Evolutionary conservation across 768 basidiomycete genomes (phyloP).

Genomic region (Mycena kentingensis): DNA sequence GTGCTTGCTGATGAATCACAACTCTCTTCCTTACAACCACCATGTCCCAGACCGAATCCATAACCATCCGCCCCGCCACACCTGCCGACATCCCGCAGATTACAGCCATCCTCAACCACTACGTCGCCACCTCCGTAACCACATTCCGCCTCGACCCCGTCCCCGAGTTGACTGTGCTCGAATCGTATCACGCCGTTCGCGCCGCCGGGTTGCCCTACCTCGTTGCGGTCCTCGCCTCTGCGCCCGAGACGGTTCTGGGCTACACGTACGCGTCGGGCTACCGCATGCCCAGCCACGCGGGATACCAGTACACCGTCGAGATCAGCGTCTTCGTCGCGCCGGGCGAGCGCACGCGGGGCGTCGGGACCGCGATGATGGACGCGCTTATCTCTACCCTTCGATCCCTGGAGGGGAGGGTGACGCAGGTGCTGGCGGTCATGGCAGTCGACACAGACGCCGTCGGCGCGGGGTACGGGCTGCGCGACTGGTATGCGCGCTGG

Average conservation of each 20-base stretch:
- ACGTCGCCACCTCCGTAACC: constrained; percentile 21
- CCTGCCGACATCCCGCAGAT: constrained; percentile 19
- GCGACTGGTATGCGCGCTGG: constrained; percentile 27
- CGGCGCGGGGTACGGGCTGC: constrained; percentile 20
- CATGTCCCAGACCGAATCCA: too few species aligned
- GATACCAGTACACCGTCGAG: constrained; percentile 26
- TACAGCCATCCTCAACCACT: constrained; percentile 25
- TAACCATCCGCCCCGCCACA: constrained; percentile 18
- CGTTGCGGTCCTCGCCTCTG: constrained; percentile 6
- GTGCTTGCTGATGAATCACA: too few species aligned
- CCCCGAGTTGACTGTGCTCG: constrained; percentile 4
- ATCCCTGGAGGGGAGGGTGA: constrained; percentile 8
- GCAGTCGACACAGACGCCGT: constrained; percentile 18
- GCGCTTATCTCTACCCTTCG: not conserved
- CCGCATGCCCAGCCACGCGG: constrained; percentile 21
- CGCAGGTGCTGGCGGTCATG: constrained; percentile 24
- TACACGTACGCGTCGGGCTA: constrained; percentile 23
- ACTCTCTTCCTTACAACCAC: too few species aligned
- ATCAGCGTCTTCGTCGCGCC: constrained; percentile 25
- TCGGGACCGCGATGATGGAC: constrained; percentile 20
- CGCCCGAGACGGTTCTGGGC: constrained; percentile 14
- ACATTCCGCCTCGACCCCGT: constrained; percentile 25
- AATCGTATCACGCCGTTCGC: not conserved
- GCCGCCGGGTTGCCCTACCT: constrained; percentile 7
- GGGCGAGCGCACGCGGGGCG: constrained; percentile 12